These are phyloP conservation scores for Neurospora terricola DNA, from an alignment of 495 filamentous ascomycete genomes.

Conservation along the genomic window DNA sequence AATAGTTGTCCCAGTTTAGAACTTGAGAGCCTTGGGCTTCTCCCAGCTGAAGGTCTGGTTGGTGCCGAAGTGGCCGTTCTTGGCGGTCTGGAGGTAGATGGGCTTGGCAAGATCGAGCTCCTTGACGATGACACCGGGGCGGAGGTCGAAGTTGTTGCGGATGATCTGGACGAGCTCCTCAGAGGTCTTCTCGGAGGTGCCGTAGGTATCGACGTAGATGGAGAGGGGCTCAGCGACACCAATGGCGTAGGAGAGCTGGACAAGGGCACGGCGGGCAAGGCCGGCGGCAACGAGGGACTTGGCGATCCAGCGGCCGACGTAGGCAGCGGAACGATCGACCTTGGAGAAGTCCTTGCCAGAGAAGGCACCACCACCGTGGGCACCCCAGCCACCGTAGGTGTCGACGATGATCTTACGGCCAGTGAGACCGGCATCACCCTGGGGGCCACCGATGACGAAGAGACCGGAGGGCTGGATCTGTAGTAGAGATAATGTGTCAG, in stretches of 20 bases:
- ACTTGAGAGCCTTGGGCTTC: slow-evolving; percentile 88
- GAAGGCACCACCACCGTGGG: slow-evolving; percentile 99
- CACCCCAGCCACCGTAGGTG: slow-evolving; percentile 99
- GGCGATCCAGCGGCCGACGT: slow-evolving; percentile 95
- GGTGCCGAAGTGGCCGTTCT: slow-evolving; percentile 97
- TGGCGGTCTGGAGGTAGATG: slow-evolving; percentile 96
- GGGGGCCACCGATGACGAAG: slow-evolving; percentile 98
- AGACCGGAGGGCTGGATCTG: slow-evolving; percentile 94
- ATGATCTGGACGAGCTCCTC: slow-evolving; percentile 89
- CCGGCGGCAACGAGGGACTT: slow-evolving; percentile 89
- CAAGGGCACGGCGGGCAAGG: slow-evolving; percentile 81
- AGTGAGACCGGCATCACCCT: slow-evolving; percentile 97
- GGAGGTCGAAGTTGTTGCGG: slow-evolving; percentile 88
- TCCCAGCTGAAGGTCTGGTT: slow-evolving; percentile 98
- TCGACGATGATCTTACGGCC: slow-evolving; percentile 99
- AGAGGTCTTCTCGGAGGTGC: slow-evolving; percentile 61
- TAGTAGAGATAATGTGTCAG: slow-evolving; percentile 15
- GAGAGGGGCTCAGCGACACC: slow-evolving; percentile 95
- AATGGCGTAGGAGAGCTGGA: slow-evolving; percentile 98
- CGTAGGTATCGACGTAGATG: slow-evolving; percentile 79
- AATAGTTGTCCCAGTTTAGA: slow-evolving; percentile 44
- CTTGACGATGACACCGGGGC: slow-evolving; percentile 96
- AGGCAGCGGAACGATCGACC: slow-evolving; percentile 96
- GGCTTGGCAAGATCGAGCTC: slow-evolving; percentile 91
- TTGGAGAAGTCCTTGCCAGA: slow-evolving; percentile 99